These are phyloP conservation scores for Lathyrus aphaca DNA, from an alignment of 306 rosid species.

Conservation along the genomic window DNA sequence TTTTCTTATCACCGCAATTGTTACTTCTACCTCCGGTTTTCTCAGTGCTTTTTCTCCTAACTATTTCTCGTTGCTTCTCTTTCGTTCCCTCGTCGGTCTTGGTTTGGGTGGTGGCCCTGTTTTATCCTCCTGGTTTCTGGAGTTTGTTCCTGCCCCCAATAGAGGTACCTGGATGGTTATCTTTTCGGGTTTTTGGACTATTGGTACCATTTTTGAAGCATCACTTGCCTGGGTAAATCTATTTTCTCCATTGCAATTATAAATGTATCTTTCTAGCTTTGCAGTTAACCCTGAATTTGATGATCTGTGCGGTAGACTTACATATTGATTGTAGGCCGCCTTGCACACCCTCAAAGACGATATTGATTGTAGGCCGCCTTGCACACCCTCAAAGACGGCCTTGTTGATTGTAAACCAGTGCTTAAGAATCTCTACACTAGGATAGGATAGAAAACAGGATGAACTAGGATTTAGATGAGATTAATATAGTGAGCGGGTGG, in stretches of 20 bases:
- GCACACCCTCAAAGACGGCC: too few relatives aligned
- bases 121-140: conserved; percentile 87
- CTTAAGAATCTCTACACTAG: too few relatives aligned
- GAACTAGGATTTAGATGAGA: too few relatives aligned
- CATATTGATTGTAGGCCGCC: too few relatives aligned
- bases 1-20: conserved; percentile 77
- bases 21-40: conserved; percentile 80
- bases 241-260: conserved; percentile 1
- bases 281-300: conserved; percentile 11
- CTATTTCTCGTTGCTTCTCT: conserved; percentile 52
- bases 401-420: too few relatives aligned
- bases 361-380: too few relatives aligned
- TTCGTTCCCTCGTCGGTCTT: conserved; percentile 86
- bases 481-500: too few relatives aligned
- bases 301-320: too few relatives aligned
- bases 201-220: conserved; percentile 93
- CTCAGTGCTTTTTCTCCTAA: conserved; percentile 87
- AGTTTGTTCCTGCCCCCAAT: conserved; percentile 89
- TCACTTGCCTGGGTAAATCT: conserved; percentile 87
- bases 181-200: conserved; percentile 90
- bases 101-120: conserved; percentile 99
- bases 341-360: too few relatives aligned
- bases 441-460: too few relatives aligned
- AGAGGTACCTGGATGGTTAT: conserved; percentile 99
- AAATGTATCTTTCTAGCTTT: background rate